Evolutionary conservation across 768 basidiomycete genomes (phyloP).

Genomic region (Leccinum fibrillosum): DNA sequence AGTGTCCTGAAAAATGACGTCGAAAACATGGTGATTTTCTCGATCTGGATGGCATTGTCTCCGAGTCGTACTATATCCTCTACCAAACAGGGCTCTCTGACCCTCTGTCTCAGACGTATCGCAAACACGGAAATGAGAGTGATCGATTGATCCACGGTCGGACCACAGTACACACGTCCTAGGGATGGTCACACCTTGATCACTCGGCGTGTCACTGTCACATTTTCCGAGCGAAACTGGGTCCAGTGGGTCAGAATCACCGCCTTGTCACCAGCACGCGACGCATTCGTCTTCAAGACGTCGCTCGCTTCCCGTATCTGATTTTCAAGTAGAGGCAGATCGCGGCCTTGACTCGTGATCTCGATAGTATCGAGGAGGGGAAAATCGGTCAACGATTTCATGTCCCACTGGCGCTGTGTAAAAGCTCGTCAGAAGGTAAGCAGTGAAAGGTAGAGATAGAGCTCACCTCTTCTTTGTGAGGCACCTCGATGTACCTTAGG

Average conservation of each 20-base stretch:
- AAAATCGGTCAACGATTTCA: neutral
- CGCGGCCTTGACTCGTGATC: neutral
- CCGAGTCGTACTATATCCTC: too few species aligned
- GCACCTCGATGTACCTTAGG: slow-evolving; percentile 1
- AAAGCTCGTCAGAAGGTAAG: neutral
- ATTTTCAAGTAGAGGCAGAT: neutral
- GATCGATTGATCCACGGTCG: neutral
- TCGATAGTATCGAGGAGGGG: slow-evolving; percentile 7
- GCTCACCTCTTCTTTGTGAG: neutral
- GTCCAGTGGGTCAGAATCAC: neutral
- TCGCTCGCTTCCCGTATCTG: neutral
- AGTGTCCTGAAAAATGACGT: too few species aligned
- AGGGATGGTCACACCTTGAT: slow-evolving; percentile 5
- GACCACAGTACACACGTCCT: neutral
- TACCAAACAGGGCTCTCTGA: neutral
- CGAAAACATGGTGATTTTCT: too few species aligned
- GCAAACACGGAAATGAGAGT: neutral
- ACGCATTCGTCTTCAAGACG: slow-evolving; percentile 7
- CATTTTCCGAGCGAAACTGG: neutral
- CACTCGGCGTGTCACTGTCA: neutral
- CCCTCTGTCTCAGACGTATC: neutral
- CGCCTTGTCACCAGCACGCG: neutral
- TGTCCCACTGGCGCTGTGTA: neutral
- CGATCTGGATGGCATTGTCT: too few species aligned
- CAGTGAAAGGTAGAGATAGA: neutral